These are phyloP conservation scores for Spraguea lophii DNA, from an alignment of 371 early-diverging fungal genomes.

Conservation along the genomic window DNA sequence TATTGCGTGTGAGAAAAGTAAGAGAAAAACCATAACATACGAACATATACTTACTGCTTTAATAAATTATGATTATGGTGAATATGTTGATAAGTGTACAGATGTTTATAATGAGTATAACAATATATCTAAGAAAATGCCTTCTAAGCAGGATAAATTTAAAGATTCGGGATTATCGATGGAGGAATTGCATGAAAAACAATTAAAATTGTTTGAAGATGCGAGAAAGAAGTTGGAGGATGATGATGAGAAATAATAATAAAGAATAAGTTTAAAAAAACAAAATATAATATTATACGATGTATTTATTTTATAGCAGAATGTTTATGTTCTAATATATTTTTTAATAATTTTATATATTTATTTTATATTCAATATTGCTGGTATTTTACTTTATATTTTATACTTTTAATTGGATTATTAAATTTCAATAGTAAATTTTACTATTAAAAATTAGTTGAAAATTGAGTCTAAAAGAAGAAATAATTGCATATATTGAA, in stretches of 20 bases:
- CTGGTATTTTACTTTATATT: no score
- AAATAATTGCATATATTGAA: no score
- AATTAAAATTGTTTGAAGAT: conserved; percentile 72
- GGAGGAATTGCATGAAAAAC: conserved; percentile 66
- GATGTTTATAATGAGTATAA: conserved; percentile 68
- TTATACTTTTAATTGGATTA: no score
- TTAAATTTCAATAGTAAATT: no score
- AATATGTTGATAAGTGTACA: conserved; percentile 63
- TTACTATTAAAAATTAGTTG: no score
- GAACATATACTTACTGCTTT: conserved; percentile 78
- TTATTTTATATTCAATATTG: no score
- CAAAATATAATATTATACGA: no score
- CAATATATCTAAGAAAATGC: conserved; percentile 57
- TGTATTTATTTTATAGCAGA: no score
- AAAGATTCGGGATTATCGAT: conserved; percentile 65
- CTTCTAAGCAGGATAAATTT: conserved; percentile 59
- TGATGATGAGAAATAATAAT: not conserved
- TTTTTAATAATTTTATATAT: no score
- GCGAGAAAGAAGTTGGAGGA: conserved; percentile 49
- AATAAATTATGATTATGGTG: conserved; percentile 66
- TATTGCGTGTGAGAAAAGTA: conserved; percentile 78
- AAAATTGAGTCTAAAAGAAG: no score
- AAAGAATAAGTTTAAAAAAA: no score
- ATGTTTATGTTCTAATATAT: no score
- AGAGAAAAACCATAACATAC: conserved; percentile 83